A percentile compares a stretch with the other conserved stretches of the same genome.
phyloP scores from a whole-genome alignment of 306 rosid species.

The Macrotyloma uniflorum region DNA sequence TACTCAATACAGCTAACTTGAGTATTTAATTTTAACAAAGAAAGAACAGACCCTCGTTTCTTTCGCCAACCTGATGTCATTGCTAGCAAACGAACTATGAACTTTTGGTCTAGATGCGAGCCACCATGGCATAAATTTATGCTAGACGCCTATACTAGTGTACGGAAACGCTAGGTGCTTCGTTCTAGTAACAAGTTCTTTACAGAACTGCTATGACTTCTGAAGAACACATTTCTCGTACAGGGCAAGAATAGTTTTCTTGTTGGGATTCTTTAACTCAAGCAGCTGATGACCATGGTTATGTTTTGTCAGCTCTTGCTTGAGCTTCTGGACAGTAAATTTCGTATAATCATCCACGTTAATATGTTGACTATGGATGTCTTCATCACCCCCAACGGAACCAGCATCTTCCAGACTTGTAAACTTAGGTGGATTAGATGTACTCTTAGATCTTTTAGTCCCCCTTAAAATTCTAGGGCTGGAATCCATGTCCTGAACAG shows the following conservation, averaged over 20 bases:
- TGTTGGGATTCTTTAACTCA: conserved; percentile 65
- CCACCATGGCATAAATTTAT: conserved; percentile 4
- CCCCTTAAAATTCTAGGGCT: conserved; percentile 53
- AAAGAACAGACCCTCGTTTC: not conserved
- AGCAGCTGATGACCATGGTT: conserved; percentile 75
- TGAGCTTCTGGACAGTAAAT: conserved; percentile 72
- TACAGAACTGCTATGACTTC: conserved; percentile 46
- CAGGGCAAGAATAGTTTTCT: conserved; percentile 66
- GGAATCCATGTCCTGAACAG: conserved; percentile 69
- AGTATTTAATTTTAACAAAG: not conserved
- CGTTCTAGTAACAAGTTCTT: conserved; percentile 2
- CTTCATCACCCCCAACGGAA: conserved; percentile 62
- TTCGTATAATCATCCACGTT: conserved; percentile 66
- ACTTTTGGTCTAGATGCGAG: not conserved
- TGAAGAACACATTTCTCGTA: conserved; percentile 69
- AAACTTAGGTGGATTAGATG: conserved; percentile 50
- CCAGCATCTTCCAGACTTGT: conserved; percentile 63
- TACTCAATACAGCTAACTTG: not conserved
- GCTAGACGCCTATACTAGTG: conserved; percentile 18
- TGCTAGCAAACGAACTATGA: not conserved
- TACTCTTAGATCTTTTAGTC: conserved; percentile 67
- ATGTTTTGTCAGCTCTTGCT: conserved; percentile 82
- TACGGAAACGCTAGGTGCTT: conserved; percentile 11
- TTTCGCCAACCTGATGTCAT: not conserved
- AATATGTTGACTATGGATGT: conserved; percentile 56